A percentile compares a stretch with the other conserved stretches of the same genome.
phyloP scores from a whole-genome alignment of 331 rosid genomes.

The Rhamnella rubrinervis region DNA sequence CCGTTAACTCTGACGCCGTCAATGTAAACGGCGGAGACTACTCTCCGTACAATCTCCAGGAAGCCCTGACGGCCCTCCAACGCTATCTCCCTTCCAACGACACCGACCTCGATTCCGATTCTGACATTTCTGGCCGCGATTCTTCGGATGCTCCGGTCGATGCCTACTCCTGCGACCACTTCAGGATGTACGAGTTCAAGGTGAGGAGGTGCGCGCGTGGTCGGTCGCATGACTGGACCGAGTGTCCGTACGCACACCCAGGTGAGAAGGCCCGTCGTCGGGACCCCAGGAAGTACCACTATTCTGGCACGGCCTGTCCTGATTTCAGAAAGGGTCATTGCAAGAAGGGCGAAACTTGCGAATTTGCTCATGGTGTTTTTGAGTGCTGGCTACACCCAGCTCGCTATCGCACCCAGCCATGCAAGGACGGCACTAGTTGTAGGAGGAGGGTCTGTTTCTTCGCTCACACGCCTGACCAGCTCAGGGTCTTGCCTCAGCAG shows the following conservation, averaged over 20 bases:
- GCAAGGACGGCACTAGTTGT: slow-evolving; percentile 87
- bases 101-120: slow-evolving; percentile 54
- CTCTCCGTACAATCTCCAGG: slow-evolving; percentile 56
- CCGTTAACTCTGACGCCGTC: slow-evolving; percentile 32
- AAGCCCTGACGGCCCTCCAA: slow-evolving; percentile 60
- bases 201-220: slow-evolving; percentile 79
- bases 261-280: slow-evolving; percentile 97
- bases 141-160: slow-evolving; percentile 67
- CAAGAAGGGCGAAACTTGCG: slow-evolving; percentile 77
- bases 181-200: slow-evolving; percentile 93
- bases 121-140: slow-evolving; percentile 40
- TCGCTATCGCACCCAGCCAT: slow-evolving; percentile 93
- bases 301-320: slow-evolving; percentile 89
- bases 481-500: slow-evolving; percentile 67
- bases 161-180: slow-evolving; percentile 84
- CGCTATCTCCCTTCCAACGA: slow-evolving; percentile 56
- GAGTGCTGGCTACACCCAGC: slow-evolving; percentile 99
- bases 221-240: slow-evolving; percentile 97
- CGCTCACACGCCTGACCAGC: slow-evolving; percentile 93
- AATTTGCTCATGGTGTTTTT: slow-evolving; percentile 89
- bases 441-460: slow-evolving; percentile 90
- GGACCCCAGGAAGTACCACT: slow-evolving; percentile 86
- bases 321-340: slow-evolving; percentile 90
- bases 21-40: slow-evolving; percentile 43
- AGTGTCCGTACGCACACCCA: slow-evolving; percentile 97